Base-by-base conservation (phyloP, 2,329 filamentous ascomycete genomes). In the Bipolaris bicolor region DNA sequence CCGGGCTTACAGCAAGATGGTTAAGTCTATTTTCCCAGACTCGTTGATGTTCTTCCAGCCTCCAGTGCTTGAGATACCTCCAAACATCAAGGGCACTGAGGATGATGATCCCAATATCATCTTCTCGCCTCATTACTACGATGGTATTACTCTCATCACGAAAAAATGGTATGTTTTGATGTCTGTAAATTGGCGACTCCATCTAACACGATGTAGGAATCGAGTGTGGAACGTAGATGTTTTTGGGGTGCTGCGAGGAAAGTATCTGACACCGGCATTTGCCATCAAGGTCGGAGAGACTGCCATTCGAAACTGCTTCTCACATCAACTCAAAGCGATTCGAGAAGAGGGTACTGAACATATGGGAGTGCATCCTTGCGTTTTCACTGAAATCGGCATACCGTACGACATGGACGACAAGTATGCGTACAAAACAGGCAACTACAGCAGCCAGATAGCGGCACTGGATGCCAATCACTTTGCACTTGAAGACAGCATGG, bases 371-470 rank as follows among this genome's bases (percentile, higher is more conserved):
- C 93, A 96, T 67, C 95, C 95, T 0, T 92, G 92, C 66, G 79
- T 99, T 4, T 87, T 97, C 75, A 96, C 92, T 0, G 95, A 99
- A 73, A 98, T 98, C 69, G 95, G 95, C 7, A 97, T 99, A 57
- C 95, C 95, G 0, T 99, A 97, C 73, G 95, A 99, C 73, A 98
- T 99, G 96, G 94, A 99, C 71, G 88, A 97, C 64, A 93, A 97
- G 77, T 84, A 95, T 70, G 95, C 95, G 1, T 99, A 99, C 79
- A 91, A 92, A 77, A 97, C 92, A 5, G 95, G 96, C 7, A 91
- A 99, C 76, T 99, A 97, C 77, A 89, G 90, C 43, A 97, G 91
- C 68, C 95, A 99, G 75, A 90, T 90, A 33, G 87, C 91, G 1
- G 95, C 95, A 6, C 89, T 99, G 81, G 95, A 99, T 77, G 95